phyloP scores from a whole-genome alignment of 306 rosid genomes.

The Benincasa hispida region DNA sequence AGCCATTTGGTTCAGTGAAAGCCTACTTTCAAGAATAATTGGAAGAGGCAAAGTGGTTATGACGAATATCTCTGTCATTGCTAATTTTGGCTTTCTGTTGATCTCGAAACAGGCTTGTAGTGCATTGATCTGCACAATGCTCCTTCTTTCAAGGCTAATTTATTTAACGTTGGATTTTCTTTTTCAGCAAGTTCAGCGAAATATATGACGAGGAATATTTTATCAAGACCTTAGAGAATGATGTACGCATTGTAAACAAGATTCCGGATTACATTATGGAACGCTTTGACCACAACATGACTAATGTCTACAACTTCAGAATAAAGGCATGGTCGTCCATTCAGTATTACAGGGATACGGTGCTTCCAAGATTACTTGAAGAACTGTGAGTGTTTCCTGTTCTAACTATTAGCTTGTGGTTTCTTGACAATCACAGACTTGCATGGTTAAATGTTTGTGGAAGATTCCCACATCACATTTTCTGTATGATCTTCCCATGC shows the following conservation, averaged over 20 bases:
- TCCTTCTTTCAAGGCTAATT: conserved; percentile 2
- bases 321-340: conserved; percentile 91
- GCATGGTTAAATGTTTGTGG: conserved; percentile 3
- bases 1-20: neutral
- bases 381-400: conserved; percentile 70
- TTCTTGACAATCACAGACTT: neutral
- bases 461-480: neutral
- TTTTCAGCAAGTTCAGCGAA: conserved; percentile 80
- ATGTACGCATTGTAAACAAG: conserved; percentile 69
- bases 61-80: neutral
- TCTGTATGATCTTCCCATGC: neutral
- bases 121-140: neutral
- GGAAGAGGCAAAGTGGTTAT: neutral
- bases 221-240: conserved; percentile 50
- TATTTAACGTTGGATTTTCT: conserved; percentile 20
- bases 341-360: conserved; percentile 62
- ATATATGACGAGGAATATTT: conserved; percentile 86
- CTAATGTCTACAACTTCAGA: conserved; percentile 90
- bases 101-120: neutral
- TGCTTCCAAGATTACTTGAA: conserved; percentile 88
- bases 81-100: neutral
- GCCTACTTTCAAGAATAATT: neutral
- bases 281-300: conserved; percentile 86
- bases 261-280: conserved; percentile 86
- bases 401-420: neutral